Percentiles rank a stretch among this genome's conserved stretches.
These are phyloP conservation scores for Plantago ovata DNA, from an alignment of 257 asterid genomes.

Conservation along the genomic window DNA sequence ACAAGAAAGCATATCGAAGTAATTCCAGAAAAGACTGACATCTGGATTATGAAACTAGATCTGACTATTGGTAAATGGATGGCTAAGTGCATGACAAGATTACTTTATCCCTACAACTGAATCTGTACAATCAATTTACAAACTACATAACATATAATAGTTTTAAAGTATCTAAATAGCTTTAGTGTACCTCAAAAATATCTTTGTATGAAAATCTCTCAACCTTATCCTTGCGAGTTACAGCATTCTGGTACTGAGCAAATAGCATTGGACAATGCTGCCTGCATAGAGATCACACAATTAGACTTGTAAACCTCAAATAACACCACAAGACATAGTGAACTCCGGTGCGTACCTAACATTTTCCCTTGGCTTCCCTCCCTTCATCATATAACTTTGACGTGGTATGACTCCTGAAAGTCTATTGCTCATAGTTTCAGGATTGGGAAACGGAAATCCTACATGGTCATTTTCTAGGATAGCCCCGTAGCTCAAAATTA, in stretches of 20 bases:
- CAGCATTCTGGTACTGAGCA: constrained; percentile 90
- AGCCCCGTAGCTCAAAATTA: constrained; percentile 78
- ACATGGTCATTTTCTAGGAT: constrained; percentile 32
- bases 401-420: constrained; percentile 49
- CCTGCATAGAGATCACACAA: constrained; percentile 40
- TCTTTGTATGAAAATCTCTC: constrained; percentile 50
- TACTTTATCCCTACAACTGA: constrained; percentile 1
- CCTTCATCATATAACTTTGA: constrained; percentile 76
- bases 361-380: constrained; percentile 55
- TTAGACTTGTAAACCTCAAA: not conserved
- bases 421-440: constrained; percentile 26
- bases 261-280: constrained; percentile 60
- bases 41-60: not conserved
- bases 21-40: not conserved
- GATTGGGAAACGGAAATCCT: constrained; percentile 28
- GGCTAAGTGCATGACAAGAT: not conserved
- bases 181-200: constrained; percentile 51
- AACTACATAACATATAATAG: not conserved
- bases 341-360: constrained; percentile 43
- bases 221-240: constrained; percentile 77
- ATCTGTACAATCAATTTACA: not conserved
- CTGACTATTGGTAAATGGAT: no score
- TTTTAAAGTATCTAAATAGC: constrained; percentile 1
- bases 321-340: not conserved
- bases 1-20: not conserved